A percentile compares a stretch with the other conserved stretches of the same genome.
Conservation (phyloP, 176 grass and related monocot species). For the Avena atlantica region DNA sequence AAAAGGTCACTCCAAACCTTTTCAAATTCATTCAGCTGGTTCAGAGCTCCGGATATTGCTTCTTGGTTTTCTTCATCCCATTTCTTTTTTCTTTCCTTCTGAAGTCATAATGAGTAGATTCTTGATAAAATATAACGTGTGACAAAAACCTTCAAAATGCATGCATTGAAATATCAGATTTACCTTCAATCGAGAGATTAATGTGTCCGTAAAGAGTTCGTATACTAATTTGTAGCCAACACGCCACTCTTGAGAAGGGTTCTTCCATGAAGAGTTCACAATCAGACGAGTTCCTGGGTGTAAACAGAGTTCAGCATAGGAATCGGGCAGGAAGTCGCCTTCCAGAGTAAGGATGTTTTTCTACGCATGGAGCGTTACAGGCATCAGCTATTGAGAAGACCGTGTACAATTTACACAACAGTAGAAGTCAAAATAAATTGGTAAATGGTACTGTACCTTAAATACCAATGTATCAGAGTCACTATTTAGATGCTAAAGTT, state of each 20-base stretch:
- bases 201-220: slow-evolving; percentile 89
- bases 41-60: slow-evolving; percentile 89
- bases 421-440: slow-evolving; percentile 17
- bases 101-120: slow-evolving; percentile 39
- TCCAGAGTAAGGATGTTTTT: slow-evolving; percentile 16
- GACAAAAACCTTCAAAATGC: slow-evolving; percentile 32
- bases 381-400: neutral
- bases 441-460: neutral
- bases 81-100: slow-evolving; percentile 96
- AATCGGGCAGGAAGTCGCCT: slow-evolving; percentile 23
- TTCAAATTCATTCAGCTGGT: slow-evolving; percentile 93
- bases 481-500: slow-evolving; percentile 30
- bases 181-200: slow-evolving; percentile 90
- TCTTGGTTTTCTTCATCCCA: slow-evolving; percentile 97
- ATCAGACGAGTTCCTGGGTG: slow-evolving; percentile 60
- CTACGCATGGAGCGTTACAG: slow-evolving; percentile 16
- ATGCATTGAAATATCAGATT: slow-evolving; percentile 18
- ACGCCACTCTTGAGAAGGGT: slow-evolving; percentile 97
- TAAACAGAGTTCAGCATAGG: slow-evolving; percentile 37
- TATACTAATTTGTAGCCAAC: slow-evolving; percentile 95
- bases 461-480: neutral
- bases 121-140: slow-evolving; percentile 37
- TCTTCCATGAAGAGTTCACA: slow-evolving; percentile 94
- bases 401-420: neutral
- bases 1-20: slow-evolving; percentile 57